A percentile compares a stretch with the other conserved stretches of the same genome.
phyloP scores from a whole-genome alignment of 495 filamentous ascomycete species.

The Penicillium robsamsonii region DNA sequence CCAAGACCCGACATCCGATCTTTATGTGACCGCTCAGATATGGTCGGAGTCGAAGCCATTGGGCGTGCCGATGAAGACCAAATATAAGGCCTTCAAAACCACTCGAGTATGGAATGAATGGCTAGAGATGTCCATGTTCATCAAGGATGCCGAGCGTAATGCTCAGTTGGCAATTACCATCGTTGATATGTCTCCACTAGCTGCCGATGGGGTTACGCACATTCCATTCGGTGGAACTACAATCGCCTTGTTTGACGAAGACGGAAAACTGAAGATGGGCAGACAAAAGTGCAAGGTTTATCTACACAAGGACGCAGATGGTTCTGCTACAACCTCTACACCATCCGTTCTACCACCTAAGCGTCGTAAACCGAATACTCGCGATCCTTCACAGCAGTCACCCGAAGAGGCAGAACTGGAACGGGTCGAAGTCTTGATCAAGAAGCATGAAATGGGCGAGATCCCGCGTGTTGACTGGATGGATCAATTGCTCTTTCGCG shows the following conservation, averaged over 20 bases:
- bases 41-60: conserved; percentile 96
- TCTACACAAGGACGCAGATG: conserved; percentile 80
- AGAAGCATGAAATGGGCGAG: conserved; percentile 97
- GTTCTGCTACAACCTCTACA: conserved; percentile 75
- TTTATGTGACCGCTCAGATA: conserved; percentile 88
- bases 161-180: conserved; percentile 88
- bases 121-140: conserved; percentile 80
- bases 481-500: conserved; percentile 86
- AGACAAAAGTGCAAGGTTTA: conserved; percentile 88
- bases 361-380: conserved; percentile 48
- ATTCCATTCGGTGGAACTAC: conserved; percentile 95
- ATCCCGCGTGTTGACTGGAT: conserved; percentile 92
- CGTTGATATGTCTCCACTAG: conserved; percentile 87
- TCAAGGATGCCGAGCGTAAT: conserved; percentile 73
- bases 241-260: conserved; percentile 81
- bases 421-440: conserved; percentile 80
- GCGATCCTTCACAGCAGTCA: conserved; percentile 45
- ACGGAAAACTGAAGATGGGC: conserved; percentile 85
- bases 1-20: conserved; percentile 69
- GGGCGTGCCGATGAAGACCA: conserved; percentile 85
- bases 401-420: conserved; percentile 72
- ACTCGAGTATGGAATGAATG: conserved; percentile 92
- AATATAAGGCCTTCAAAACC: conserved; percentile 83
- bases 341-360: conserved; percentile 58
- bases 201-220: conserved; percentile 61